Base-by-base conservation (phyloP, 1,139 yeast species). In the Yamadazyma dendronema region DNA sequence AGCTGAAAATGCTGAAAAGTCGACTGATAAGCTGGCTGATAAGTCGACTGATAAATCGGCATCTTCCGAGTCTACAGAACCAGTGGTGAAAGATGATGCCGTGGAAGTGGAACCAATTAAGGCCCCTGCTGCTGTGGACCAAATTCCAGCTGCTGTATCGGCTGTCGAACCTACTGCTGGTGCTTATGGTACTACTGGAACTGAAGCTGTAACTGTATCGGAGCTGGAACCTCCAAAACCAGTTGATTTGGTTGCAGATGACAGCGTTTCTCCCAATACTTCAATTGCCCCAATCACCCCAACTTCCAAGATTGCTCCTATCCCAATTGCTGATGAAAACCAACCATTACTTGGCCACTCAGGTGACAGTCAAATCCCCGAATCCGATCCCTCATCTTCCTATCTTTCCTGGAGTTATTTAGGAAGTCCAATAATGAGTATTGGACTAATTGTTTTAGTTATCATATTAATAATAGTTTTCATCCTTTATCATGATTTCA, bases 401-500 rank as follows among this genome's bases (percentile, higher is more conserved):
- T 28, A 23, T n/a, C 19, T 30, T 5, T 28, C 39, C 21, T 32
- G 35, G 35, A 25, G 17, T 15, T 35, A 41, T 22, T 48, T 52
- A 7, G 46, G 48, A 21, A 50, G 49, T 27, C 52, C 56, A 7
- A 45, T 42, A 21, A 33, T 47, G 22, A 37, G 48, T 24, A 39
- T 47, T 19, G 43, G 41, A 5, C 33, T 52, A 11, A 34, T 55
- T 13, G 19, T 53, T 12, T 37, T 49, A 22, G 40, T 52, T 17
- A 31, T 55, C 24, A 21, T 52, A 8, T 36, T 46, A 23, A 33
- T 47, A 28, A 33, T 53, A 13, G 35, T 49, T 14, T 59, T 52
- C 36, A 45, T 49, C 31, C 49, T 49, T 23, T 38, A 52, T 35
- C 41, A 43, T 17, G 53, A 54, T 23, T 40, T 52, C 37, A 50